Base-by-base conservation (phyloP, 108 stramenopile species). In the Skeletonema menzelii region DNA sequence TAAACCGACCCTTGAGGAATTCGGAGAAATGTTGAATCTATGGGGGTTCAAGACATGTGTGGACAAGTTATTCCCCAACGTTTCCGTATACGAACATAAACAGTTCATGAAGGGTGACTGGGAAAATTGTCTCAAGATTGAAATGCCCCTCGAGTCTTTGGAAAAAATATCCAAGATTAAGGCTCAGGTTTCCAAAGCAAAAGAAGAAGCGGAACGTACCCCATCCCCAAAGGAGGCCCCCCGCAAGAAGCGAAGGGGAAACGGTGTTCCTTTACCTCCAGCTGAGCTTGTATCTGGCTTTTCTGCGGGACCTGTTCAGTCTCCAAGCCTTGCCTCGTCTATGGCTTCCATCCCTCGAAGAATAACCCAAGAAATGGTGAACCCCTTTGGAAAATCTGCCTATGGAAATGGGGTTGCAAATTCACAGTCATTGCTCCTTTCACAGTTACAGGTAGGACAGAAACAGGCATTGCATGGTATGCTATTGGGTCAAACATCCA, bases 31-130 rank as follows among this genome's bases (percentile, higher is more conserved):
- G 49, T 22, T 53, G 49, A 7, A 2, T 10, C 49, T 53, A 5
- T 53, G 75, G 75, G 75, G 75, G n/a, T 77, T 77, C 37, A 37
- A 65, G 40, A 49, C 60, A 13, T 17, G 22, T 19, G 65, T 70
- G 4, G 76, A 77, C 49, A 31, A 46, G 3, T 40, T 49, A 46
- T 77, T 70, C 47, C 76, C 76, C 15, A 74, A 75, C 35, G 85
- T 92, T 38, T 77, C 85, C 55, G 84, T 92, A 12, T 88, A 85
- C 76, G 83, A 82, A 8, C 91, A 89, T 75, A 84, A 83, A 30
- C 57, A 61, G 61, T 92, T 92, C 67, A 27, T 47, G 17, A 79
- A 84, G 64, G 87, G 87, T 15, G 82, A 85, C 53, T 82, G 84
- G 71, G 73, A 70, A 24, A 66, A 66, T 12, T 82, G 83, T 35